phyloP scores from a whole-genome alignment of 2,329 filamentous ascomycete genomes.

The Tolypocladium guangdongense region DNA sequence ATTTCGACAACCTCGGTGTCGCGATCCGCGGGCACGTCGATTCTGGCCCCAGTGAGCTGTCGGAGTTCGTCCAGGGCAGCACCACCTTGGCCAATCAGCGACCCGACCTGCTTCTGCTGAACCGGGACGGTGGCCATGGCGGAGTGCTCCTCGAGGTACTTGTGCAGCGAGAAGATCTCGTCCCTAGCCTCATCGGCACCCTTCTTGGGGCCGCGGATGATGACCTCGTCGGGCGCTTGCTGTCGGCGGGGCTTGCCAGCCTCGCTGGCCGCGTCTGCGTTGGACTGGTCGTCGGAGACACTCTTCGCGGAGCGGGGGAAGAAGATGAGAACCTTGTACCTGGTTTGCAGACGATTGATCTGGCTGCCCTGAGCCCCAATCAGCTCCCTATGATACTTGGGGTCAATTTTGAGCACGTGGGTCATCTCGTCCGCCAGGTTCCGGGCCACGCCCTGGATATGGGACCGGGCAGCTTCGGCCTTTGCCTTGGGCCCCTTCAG shows the following conservation, averaged over 20 bases:
- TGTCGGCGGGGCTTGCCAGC: constrained; percentile 53
- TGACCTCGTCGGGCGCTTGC: constrained; percentile 79
- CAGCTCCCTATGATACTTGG: constrained; percentile 87
- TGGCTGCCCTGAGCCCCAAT: constrained; percentile 82
- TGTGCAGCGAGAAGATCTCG: constrained; percentile 77
- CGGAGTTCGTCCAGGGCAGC: constrained; percentile 85
- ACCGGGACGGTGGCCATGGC: constrained; percentile 70
- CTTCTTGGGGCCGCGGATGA: constrained; percentile 82
- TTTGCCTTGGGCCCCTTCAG: constrained; percentile 94
- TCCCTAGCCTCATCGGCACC: constrained; percentile 87
- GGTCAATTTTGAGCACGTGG: constrained; percentile 77
- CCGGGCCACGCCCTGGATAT: constrained; percentile 70
- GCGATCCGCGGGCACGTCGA: constrained; percentile 78
- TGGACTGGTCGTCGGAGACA: constrained; percentile 57
- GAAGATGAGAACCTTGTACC: constrained; percentile 90
- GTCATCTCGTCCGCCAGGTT: constrained; percentile 87
- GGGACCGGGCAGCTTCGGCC: constrained; percentile 72
- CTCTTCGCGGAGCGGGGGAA: constrained; percentile 64
- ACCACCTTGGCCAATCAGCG: constrained; percentile 82
- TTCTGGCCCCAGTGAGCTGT: constrained; percentile 72
- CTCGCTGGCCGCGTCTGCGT: constrained; percentile 59
- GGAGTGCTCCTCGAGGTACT: constrained; percentile 85
- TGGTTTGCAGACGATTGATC: constrained; percentile 83
- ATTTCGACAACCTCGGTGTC: constrained; percentile 74
- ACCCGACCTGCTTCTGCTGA: constrained; percentile 86